Conservation (phyloP, 73 alveolate species). For the Paraurostyla sp. region DNA sequence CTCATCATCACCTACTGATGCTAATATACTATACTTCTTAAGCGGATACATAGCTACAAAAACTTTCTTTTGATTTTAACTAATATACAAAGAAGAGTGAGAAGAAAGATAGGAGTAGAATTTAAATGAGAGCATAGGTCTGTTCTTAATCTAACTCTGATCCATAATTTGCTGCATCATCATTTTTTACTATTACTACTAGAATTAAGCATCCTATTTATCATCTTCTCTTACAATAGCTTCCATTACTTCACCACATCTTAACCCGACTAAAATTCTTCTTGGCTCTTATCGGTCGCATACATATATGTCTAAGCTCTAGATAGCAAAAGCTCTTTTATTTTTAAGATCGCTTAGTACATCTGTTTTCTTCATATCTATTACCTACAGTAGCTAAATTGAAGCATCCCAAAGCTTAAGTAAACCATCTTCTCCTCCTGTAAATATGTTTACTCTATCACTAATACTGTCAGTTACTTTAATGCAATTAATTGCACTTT, state of each 20-base stretch:
- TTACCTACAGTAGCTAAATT: constrained; percentile 49
- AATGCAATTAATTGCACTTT: constrained; percentile 91
- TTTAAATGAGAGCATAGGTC: background rate
- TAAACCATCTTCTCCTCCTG: constrained; percentile 97
- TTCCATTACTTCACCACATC: constrained; percentile 79
- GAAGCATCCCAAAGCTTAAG: constrained; percentile 94
- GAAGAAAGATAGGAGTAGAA: constrained; percentile 47
- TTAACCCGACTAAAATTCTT: constrained; percentile 64
- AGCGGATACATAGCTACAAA: constrained; percentile 79
- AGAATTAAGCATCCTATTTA: too few relatives aligned
- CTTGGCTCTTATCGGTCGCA: constrained; percentile 73
- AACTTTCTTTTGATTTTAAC: constrained; percentile 73
- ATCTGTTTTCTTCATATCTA: constrained; percentile 62
- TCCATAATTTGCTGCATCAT: background rate
- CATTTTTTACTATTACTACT: too few relatives aligned
- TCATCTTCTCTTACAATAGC: constrained; percentile 52
- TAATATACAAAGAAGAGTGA: constrained; percentile 65
- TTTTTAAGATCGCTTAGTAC: constrained; percentile 63
- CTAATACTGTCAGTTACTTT: constrained; percentile 78
- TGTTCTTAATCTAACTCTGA: background rate
- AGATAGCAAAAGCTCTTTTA: constrained; percentile 73
- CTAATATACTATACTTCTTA: constrained; percentile 76
- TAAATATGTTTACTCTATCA: constrained; percentile 72
- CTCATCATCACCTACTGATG: constrained; percentile 94
- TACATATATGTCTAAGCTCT: constrained; percentile 69